Evolutionary conservation across 1,284 basidiomycete species (phyloP).

Genomic region (Porodaedalea pini): DNA sequence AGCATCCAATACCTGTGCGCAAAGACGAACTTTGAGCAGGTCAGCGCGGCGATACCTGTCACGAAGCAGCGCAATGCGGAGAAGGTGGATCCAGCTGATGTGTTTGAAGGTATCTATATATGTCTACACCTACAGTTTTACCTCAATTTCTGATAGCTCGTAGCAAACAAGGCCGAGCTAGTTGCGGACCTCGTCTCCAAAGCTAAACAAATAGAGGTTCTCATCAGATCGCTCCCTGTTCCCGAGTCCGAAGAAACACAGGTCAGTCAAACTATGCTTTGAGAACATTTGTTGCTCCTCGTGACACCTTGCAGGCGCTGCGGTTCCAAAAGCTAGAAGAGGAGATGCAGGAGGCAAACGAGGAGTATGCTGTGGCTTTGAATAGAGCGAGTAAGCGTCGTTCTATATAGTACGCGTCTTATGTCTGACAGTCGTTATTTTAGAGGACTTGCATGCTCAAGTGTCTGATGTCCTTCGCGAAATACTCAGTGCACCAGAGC

Average conservation of each 20-base stretch:
- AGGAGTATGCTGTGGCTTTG: slow-evolving; percentile 67
- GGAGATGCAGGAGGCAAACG: slow-evolving; percentile 67
- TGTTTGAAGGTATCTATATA: slow-evolving; percentile 53
- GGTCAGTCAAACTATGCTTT: slow-evolving; percentile 35
- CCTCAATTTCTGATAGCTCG: background rate
- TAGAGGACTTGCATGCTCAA: slow-evolving; percentile 60
- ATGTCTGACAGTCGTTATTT: background rate
- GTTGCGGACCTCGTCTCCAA: slow-evolving; percentile 76
- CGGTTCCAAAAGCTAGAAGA: slow-evolving; percentile 59
- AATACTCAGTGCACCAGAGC: slow-evolving; percentile 56
- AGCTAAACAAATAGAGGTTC: slow-evolving; percentile 79
- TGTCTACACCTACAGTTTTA: background rate
- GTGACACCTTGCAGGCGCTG: slow-evolving; percentile 43
- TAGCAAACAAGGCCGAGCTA: slow-evolving; percentile 77
- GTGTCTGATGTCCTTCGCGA: slow-evolving; percentile 55
- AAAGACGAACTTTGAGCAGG: slow-evolving; percentile 67
- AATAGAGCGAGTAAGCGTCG: slow-evolving; percentile 51
- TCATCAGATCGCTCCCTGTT: slow-evolving; percentile 72
- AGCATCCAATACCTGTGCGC: slow-evolving; percentile 72
- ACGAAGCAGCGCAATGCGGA: slow-evolving; percentile 70
- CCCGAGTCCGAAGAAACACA: slow-evolving; percentile 71
- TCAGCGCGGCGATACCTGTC: slow-evolving; percentile 67
- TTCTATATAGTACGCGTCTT: background rate
- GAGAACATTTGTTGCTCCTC: background rate
- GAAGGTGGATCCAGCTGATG: slow-evolving; percentile 65